Conservation (phyloP, 257 asterid species). For the Solanum corneliomulleri region DNA sequence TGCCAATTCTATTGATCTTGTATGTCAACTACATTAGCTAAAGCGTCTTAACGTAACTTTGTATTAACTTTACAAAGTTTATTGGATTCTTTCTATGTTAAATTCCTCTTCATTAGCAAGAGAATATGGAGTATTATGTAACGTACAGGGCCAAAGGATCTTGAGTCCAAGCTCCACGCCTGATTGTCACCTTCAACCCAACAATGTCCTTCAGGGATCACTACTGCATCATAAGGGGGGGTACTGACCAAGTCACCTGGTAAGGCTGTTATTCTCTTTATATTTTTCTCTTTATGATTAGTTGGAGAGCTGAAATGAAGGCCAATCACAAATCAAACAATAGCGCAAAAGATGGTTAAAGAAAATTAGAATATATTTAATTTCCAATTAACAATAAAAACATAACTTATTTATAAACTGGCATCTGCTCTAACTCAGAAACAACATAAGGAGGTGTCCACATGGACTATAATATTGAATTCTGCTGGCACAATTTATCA, state of each 20-base stretch:
- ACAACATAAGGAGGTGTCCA: not conserved
- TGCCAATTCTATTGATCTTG: not conserved
- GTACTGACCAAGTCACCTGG: slow-evolving; percentile 72
- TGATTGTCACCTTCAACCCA: slow-evolving; percentile 93
- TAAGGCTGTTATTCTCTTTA: slow-evolving; percentile 73
- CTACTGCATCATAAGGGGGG: slow-evolving; percentile 32
- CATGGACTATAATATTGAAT: not conserved
- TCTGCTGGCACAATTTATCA: not conserved
- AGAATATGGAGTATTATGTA: not conserved
- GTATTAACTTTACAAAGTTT: not conserved
- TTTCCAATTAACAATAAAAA: not conserved
- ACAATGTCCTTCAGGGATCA: slow-evolving; percentile 85
- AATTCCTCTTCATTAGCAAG: not conserved
- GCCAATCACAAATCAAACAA: not conserved
- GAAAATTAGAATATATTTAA: not conserved
- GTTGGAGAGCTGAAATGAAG: slow-evolving; percentile 52
- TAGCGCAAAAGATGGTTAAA: not conserved
- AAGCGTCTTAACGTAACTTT: not conserved
- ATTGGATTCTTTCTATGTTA: not conserved
- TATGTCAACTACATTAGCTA: not conserved
- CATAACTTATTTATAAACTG: not conserved
- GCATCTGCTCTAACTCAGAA: not conserved
- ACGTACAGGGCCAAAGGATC: slow-evolving; percentile 75
- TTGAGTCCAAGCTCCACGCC: slow-evolving; percentile 64
- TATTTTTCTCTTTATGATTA: slow-evolving; percentile 41